Conservation (phyloP, 257 asterid species). For the Solanum bulbocastanum region DNA sequence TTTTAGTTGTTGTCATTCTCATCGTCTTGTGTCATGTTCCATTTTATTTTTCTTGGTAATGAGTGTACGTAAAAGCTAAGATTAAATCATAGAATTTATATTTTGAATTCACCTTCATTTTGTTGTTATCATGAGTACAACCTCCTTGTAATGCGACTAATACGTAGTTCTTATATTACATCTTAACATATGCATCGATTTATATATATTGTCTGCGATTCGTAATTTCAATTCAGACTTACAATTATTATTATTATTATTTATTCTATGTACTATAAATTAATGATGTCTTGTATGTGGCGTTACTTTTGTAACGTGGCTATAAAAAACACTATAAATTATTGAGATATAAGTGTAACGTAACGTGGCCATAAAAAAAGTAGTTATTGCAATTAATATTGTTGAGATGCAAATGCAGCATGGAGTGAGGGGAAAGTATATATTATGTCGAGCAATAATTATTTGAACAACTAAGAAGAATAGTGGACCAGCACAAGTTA, state of each 20-base stretch:
- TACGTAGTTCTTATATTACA: too few species aligned
- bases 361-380: background rate
- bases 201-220: background rate
- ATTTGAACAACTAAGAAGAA: background rate
- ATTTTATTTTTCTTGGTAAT: background rate
- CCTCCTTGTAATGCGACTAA: too few species aligned
- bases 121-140: too few species aligned
- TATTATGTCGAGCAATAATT: background rate
- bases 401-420: background rate
- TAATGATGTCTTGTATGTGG: background rate
- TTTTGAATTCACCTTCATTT: too few species aligned
- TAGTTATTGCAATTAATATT: background rate
- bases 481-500: background rate
- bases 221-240: background rate
- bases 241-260: background rate
- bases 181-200: too few species aligned
- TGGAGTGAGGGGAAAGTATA: background rate
- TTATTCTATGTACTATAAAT: background rate
- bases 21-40: background rate
- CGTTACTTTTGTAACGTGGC: background rate
- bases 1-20: background rate
- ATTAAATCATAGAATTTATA: background rate
- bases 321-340: background rate
- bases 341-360: background rate
- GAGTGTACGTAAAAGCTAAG: background rate